Evolutionary conservation across 164 flowering plant species (phyloP), one percentile per base, ranked within the genome.

Genomic region (Dillenia suffruticosa): DNA sequence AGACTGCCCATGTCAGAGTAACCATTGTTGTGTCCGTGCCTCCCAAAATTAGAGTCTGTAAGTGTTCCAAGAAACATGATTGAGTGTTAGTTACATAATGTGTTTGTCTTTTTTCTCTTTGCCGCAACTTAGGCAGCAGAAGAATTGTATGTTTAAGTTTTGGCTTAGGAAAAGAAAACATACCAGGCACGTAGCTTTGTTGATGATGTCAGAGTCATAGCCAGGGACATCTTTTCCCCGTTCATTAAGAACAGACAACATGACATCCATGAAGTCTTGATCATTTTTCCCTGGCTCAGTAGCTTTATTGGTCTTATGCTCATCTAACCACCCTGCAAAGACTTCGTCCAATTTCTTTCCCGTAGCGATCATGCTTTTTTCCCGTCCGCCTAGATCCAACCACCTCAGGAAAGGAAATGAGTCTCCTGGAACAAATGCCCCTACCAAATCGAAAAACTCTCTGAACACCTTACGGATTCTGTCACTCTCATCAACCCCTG

Each of bases 371-470:
- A 76, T 79, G 26, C 67, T 60, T 46, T 66, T 71, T 52, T 66
- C 51, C 3, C 71, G 17, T 9, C 82, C 82, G 2, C 56, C 58
- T 40, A 68, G 52, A 52, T 73, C 83, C 45, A 76, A 54, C 72
- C 76, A 76, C 46, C 63, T 47, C 2, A 76, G 46, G 13, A 57
- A 76, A 1, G 80, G 83, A 0, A 79, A 1, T 0, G 70, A 68
- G 61, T 76, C 78, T 0, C 64, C 19, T 48, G 65, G 9, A 40
- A 56, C 64, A 51, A 66, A 51, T 12, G 24, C 44, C 44, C 68
- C 75, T 16, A 59, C 8, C 12, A 72, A 44, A 48, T 62, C 2
- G 3, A 61, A 52, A 40, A 62, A 61, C 10, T 60, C 56, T 49
- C 43, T 63, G 26, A 19, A 32, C 54, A 15, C 49, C 16, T 17